These are phyloP conservation scores for Lachnellula subtilissima DNA, from an alignment of 2,329 filamentous ascomycete genomes.

Conservation along the genomic window DNA sequence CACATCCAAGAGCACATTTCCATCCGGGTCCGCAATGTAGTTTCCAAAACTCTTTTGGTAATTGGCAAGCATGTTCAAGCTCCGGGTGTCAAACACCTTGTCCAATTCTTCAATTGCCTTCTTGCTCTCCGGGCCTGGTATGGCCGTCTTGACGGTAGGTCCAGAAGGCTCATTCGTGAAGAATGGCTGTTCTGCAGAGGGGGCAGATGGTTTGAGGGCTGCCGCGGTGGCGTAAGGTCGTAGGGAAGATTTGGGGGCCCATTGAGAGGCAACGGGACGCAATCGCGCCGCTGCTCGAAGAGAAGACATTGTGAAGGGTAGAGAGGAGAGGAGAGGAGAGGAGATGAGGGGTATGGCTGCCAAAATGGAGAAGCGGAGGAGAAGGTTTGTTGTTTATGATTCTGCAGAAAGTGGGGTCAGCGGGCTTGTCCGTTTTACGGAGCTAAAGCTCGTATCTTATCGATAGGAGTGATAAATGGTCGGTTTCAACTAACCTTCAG, in stretches of 20 bases:
- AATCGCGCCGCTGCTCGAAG: constrained; percentile 29
- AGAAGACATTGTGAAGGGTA: constrained; percentile 25
- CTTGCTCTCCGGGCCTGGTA: constrained; percentile 35
- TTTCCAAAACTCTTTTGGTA: constrained; percentile 49
- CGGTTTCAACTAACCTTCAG: neutral
- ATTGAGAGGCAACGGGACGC: constrained; percentile 21
- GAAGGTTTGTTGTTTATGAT: neutral
- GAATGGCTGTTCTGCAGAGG: constrained; percentile 23
- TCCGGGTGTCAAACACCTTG: constrained; percentile 47
- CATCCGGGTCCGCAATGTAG: constrained; percentile 48
- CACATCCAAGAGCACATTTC: constrained; percentile 47
- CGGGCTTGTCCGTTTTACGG: neutral
- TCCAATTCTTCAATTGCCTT: constrained; percentile 40
- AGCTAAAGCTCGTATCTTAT: neutral
- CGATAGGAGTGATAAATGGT: neutral
- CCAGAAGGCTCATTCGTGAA: constrained; percentile 30
- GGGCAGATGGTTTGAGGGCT: constrained; percentile 15
- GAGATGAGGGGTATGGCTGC: neutral
- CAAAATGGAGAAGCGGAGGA: neutral
- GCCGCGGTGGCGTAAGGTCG: constrained; percentile 21
- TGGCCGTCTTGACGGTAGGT: constrained; percentile 32
- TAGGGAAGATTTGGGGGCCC: constrained; percentile 6
- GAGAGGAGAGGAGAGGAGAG: neutral
- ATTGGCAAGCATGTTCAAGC: constrained; percentile 48
- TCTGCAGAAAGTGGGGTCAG: constrained; percentile 6